Percentiles rank a stretch among this genome's conserved stretches.
Evolutionary conservation across 805 yeast species (phyloP).

Genomic region (Starmera caribaea): DNA sequence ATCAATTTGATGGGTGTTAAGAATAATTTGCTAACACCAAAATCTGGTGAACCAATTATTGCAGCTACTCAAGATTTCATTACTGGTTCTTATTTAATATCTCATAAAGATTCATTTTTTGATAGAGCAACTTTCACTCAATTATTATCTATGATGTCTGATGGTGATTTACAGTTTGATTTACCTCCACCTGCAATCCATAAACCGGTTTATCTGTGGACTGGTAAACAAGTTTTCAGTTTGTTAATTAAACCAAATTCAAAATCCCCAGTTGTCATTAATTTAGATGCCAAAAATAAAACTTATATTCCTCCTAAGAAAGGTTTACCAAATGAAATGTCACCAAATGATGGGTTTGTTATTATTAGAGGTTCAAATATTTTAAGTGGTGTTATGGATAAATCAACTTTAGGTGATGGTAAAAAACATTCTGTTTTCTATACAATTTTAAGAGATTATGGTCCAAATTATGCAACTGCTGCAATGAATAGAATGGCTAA

Average conservation of each 20-base stretch:
- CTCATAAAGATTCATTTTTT: conserved; percentile 88
- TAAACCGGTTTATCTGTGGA: conserved; percentile 89
- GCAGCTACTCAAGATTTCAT: conserved; percentile 99
- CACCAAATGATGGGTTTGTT: conserved; percentile 94
- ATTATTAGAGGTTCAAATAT: conserved; percentile 84
- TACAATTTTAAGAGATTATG: conserved; percentile 89
- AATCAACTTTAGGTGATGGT: conserved; percentile 94
- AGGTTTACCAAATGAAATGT: conserved; percentile 83
- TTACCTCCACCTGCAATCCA: conserved; percentile 90
- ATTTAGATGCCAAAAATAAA: conserved; percentile 90
- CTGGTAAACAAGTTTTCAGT: conserved; percentile 94
- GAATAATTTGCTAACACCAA: conserved; percentile 88
- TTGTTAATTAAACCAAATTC: conserved; percentile 77
- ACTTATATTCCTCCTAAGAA: conserved; percentile 70
- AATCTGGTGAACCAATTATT: conserved; percentile 97
- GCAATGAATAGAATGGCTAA: conserved; percentile 99
- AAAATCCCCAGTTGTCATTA: conserved; percentile 70
- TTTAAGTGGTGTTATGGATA: conserved; percentile 93
- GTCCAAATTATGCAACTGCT: conserved; percentile 89
- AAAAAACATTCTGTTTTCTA: conserved; percentile 95
- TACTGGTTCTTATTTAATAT: conserved; percentile 88
- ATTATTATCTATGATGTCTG: conserved; percentile 90
- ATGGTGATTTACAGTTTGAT: conserved; percentile 80
- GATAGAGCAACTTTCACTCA: conserved; percentile 81
- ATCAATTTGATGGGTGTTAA: conserved; percentile 97